Evolutionary conservation across 1,284 basidiomycete genomes (phyloP).

Genomic region (Volvariella surrecta): DNA sequence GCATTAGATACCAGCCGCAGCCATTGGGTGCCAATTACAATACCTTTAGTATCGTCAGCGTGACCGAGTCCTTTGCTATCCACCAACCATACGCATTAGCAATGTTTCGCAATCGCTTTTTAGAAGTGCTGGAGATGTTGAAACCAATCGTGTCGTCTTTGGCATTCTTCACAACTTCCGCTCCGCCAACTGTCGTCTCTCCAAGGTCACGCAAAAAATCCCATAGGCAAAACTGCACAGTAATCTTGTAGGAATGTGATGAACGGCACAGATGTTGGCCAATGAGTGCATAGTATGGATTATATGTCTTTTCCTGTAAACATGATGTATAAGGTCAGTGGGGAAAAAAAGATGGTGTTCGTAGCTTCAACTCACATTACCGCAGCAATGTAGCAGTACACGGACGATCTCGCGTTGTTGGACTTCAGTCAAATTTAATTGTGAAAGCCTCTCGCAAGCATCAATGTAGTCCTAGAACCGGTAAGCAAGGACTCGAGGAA

Average conservation of each 20-base stretch:
- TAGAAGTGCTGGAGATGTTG: constrained; percentile 49
- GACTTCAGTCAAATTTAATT: constrained; percentile 79
- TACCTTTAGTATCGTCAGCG: constrained; percentile 83
- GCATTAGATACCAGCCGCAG: constrained; percentile 1
- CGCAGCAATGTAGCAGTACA: constrained; percentile 89
- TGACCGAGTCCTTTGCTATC: constrained; percentile 30
- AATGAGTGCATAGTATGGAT: constrained; percentile 93
- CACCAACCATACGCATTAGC: constrained; percentile 61
- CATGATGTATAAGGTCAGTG: not conserved
- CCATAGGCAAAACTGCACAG: constrained; percentile 95
- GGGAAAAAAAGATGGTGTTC: constrained; percentile 4
- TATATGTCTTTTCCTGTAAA: constrained; percentile 80
- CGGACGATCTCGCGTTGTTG: constrained; percentile 94
- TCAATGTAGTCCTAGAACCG: constrained; percentile 79
- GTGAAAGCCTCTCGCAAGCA: constrained; percentile 80
- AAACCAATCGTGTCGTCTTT: constrained; percentile 39
- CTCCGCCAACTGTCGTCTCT: constrained; percentile 76
- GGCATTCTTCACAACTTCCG: constrained; percentile 62
- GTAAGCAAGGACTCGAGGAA: not conserved
- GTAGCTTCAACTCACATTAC: constrained; percentile 62
- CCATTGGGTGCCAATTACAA: constrained; percentile 9
- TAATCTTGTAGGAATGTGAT: constrained; percentile 83
- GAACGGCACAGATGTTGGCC: constrained; percentile 64
- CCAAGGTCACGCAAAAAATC: constrained; percentile 93
- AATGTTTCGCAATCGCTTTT: constrained; percentile 47